Conservation (phyloP, 2,329 filamentous ascomycete genomes). For the Diplodia intermedia region DNA sequence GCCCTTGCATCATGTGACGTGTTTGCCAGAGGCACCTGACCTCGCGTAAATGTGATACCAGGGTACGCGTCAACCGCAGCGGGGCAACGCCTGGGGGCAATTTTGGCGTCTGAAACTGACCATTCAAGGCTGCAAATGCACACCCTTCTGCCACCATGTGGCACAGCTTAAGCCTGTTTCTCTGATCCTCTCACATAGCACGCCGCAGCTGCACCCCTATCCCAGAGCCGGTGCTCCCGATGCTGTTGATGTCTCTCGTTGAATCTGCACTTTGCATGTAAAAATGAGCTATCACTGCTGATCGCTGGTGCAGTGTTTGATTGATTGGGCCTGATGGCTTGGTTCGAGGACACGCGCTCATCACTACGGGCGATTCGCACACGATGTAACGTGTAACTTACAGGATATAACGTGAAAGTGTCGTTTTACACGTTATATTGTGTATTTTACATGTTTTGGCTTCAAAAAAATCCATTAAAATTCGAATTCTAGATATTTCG, state of each 20-base stretch:
- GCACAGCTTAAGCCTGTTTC: no score
- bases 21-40: background rate
- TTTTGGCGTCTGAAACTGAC: background rate
- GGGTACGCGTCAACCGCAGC: background rate
- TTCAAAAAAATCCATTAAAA: no score
- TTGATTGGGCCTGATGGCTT: background rate
- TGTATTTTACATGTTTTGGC: no score
- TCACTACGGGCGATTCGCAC: no score
- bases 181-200: no score
- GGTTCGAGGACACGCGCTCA: background rate
- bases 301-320: background rate
- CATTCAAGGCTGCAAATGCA: background rate
- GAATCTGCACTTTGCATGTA: background rate
- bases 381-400: no score
- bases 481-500: no score
- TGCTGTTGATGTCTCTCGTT: background rate
- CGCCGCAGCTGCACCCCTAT: no score
- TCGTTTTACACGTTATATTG: no score
- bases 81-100: no score
- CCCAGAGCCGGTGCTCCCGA: background rate
- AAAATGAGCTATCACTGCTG: background rate
- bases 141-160: background rate
- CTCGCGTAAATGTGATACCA: background rate
- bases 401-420: no score
- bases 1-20: background rate